These are phyloP conservation scores for Coffea humblotiana DNA, from an alignment of 305 asterid genomes.

Conservation along the genomic window DNA sequence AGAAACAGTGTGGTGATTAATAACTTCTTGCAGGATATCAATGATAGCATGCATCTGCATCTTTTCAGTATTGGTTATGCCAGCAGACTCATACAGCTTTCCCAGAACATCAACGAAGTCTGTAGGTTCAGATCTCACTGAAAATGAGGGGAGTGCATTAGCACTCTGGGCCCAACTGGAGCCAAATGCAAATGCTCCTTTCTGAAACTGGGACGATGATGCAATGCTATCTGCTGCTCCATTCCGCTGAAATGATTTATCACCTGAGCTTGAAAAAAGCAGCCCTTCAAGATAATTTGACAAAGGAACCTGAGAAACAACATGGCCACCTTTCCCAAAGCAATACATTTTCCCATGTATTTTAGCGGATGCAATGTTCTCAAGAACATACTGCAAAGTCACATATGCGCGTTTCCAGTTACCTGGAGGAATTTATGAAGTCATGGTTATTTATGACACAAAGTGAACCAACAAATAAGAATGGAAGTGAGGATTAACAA, in stretches of 20 bases:
- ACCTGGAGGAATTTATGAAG: conserved; percentile 46
- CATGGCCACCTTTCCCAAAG: conserved; percentile 34
- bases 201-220: conserved; percentile 47
- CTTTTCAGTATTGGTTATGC: conserved; percentile 59
- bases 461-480: neutral
- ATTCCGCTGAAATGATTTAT: conserved; percentile 65
- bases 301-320: conserved; percentile 62
- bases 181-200: conserved; percentile 39
- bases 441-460: neutral
- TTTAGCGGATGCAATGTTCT: conserved; percentile 48
- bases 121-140: conserved; percentile 56
- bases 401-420: conserved; percentile 82
- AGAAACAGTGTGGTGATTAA: conserved; percentile 54
- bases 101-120: conserved; percentile 64
- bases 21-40: conserved; percentile 77
- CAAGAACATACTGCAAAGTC: conserved; percentile 72
- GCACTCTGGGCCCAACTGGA: conserved; percentile 44
- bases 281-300: conserved; percentile 77
- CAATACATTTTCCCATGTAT: conserved; percentile 33
- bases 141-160: conserved; percentile 38
- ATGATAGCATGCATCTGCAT: conserved; percentile 72
- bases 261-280: conserved; percentile 48
- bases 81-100: conserved; percentile 42
- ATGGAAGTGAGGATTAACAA: neutral
- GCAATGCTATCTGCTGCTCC: conserved; percentile 21